Percentiles rank a stretch among this genome's conserved stretches.
These are phyloP conservation scores for Hyphodiscus sp. DNA, from an alignment of 2,329 filamentous ascomycete genomes.

Conservation along the genomic window DNA sequence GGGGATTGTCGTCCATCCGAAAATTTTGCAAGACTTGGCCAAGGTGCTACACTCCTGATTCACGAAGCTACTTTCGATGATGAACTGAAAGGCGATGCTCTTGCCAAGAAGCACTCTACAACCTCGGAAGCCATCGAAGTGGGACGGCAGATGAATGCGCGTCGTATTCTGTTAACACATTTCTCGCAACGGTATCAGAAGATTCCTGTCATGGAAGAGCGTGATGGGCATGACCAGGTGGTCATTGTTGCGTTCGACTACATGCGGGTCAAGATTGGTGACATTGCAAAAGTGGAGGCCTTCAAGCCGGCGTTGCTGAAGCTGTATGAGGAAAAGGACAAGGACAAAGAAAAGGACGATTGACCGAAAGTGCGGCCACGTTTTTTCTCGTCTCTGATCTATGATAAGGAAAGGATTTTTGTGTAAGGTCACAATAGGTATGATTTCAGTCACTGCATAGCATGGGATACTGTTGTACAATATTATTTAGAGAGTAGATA, in stretches of 20 bases:
- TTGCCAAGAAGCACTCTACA: constrained; percentile 86
- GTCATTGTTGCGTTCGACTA: constrained; percentile 73
- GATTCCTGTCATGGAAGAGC: constrained; percentile 33
- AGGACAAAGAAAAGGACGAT: constrained; percentile 4
- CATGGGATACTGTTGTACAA: constrained; percentile 2
- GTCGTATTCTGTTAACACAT: constrained; percentile 79
- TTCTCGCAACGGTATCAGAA: constrained; percentile 83
- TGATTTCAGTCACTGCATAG: neutral
- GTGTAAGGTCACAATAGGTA: neutral
- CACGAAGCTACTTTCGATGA: constrained; percentile 97
- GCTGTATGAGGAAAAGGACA: constrained; percentile 41
- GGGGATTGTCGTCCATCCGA: constrained; percentile 82
- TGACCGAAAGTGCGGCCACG: neutral
- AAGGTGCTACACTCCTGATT: constrained; percentile 73
- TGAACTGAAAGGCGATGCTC: constrained; percentile 69
- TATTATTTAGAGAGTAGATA: constrained; percentile 1
- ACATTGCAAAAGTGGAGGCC: constrained; percentile 60
- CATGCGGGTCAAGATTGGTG: constrained; percentile 66
- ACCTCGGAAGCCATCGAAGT: constrained; percentile 78
- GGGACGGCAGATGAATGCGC: constrained; percentile 70
- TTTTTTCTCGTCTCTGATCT: neutral
- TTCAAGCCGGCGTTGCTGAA: constrained; percentile 54
- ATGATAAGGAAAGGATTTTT: neutral
- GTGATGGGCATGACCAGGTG: constrained; percentile 46
- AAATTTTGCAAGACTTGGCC: constrained; percentile 64